Base-by-base conservation (phyloP, 306 rosid genomes). In the Dryas drummondii region DNA sequence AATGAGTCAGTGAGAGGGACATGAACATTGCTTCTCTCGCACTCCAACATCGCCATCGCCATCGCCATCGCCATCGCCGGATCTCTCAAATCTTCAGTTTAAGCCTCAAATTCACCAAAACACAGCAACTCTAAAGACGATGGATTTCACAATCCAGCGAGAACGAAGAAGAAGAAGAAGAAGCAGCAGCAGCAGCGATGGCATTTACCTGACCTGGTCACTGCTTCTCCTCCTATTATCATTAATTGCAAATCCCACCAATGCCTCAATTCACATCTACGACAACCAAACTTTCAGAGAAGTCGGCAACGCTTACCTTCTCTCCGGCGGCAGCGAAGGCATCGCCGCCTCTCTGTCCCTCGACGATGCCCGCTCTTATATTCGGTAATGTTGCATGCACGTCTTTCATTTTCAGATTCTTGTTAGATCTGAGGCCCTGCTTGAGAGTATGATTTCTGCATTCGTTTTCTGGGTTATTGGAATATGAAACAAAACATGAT, bases 291-390 rank as follows among this genome's bases (percentile, higher is more conserved):
- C 80, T 44, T 94, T 94, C 85, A 73, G 26, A 50, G 98, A 94
- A 44, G 87, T 94, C 55, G 97, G 97, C 76, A 94, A 90, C 76
- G 82, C 96, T 63, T 87, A 82, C 78, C 97, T 94, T 82, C 91
- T 94, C 85, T 85, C 97, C 84, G 97, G 96, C 64, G 98, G 98
- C 67, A 94, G 98, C 78, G 98, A 94, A 86, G 98, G 96, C 53
- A 78, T 94, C 76, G 66, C 78, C 66, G 86, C 96, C 48, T 76
- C 93, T 64, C 75, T 66, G 74, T 44, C 85, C 37, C 37, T 32
- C 37, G 37, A 32, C 37, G 37, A 32, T 50, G 0, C 81, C 84
- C 84, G 60, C 57, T 86, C 98, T 50, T 91, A 81, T 69, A 91
- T 94, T 71, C 87, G 92, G 98, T 90, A 85, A 41, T 60, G 41